Evolutionary conservation across 2,329 filamentous ascomycete genomes (phyloP).

Genomic region (Penicillium sp.): DNA sequence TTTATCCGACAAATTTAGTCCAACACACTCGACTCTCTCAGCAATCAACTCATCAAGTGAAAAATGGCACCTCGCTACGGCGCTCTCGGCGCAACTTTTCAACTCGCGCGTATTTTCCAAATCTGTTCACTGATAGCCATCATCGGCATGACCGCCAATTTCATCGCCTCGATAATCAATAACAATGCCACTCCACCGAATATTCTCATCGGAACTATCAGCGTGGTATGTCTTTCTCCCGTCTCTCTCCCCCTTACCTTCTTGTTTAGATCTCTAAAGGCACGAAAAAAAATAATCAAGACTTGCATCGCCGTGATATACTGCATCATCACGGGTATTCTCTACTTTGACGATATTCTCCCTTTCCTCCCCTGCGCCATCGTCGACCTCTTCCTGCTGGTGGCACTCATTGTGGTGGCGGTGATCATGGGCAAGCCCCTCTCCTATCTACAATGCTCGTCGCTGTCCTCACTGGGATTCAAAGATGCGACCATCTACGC

Average conservation of each 20-base stretch:
- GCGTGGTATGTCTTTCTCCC: slow-evolving; percentile 59
- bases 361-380: slow-evolving; percentile 64
- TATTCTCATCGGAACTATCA: slow-evolving; percentile 70
- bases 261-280: too few relatives aligned
- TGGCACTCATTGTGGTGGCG: slow-evolving; percentile 71
- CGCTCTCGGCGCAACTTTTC: slow-evolving; percentile 72
- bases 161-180: slow-evolving; percentile 68
- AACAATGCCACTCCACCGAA: slow-evolving; percentile 60
- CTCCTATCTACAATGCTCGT: slow-evolving; percentile 67
- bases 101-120: slow-evolving; percentile 65
- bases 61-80: slow-evolving; percentile 46
- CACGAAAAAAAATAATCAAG: slow-evolving; percentile 41
- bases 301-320: slow-evolving; percentile 74
- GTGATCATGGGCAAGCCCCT: slow-evolving; percentile 74
- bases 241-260: neutral
- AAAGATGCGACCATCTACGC: slow-evolving; percentile 47
- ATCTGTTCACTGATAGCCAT: slow-evolving; percentile 66
- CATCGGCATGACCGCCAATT: slow-evolving; percentile 75
- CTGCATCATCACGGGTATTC: slow-evolving; percentile 70
- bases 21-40: too few relatives aligned
- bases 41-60: too few relatives aligned
- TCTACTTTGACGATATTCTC: slow-evolving; percentile 70
- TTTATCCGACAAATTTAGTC: too few relatives aligned
- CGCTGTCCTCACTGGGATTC: slow-evolving; percentile 44
- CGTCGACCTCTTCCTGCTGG: slow-evolving; percentile 63